Evolutionary conservation across 169 alveolate genomes (phyloP), one percentile per base, ranked within the genome.

Genomic region (Cryptosporidium ryanae): DNA sequence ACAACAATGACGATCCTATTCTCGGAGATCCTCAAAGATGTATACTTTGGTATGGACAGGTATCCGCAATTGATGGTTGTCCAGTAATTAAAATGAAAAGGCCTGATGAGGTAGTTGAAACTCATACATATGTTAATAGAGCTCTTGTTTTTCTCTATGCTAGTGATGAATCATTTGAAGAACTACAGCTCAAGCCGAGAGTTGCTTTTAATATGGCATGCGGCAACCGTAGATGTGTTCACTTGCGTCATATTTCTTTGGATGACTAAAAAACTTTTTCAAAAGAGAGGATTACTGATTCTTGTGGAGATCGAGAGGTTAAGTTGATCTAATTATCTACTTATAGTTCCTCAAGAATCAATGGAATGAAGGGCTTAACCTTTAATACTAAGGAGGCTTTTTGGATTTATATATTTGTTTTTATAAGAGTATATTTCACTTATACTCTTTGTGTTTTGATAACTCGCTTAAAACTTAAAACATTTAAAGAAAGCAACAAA

Each of bases 121-220:
- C 95, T 7, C 93, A 90, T 64, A 93, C 97, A 1, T 95, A 93
- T 90, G 97, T 95, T 43, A 95, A 90, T 66, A 92, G 98, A 31
- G 93, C 95, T 67, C 93, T 95, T 67, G 97, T 93, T 44, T 95
- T 95, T 89, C 93, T 95, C 23, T 95, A 93, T 68, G 81, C 91
- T 93, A 97, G 94, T 82, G 96, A 94, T 89, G 97, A 95, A 65
- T 93, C 96, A 48, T 95, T 94, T 91, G 94, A 93, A 89, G 94
- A 93, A 83, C 82, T 95, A 67, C 96, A 95, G 82, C 91, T 92
- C 87, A 93, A 90, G 67, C 95, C 94, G 4, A 92, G 93, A 84
- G 93, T 91, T 65, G 96, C 98, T 7, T 95, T 95, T 71, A 84
- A 93, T 34, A 95, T 95, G 97, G 97, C 95, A 55, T 95, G 98